Evolutionary conservation across 768 basidiomycete genomes (phyloP).

Genomic region (Galerina marginata): DNA sequence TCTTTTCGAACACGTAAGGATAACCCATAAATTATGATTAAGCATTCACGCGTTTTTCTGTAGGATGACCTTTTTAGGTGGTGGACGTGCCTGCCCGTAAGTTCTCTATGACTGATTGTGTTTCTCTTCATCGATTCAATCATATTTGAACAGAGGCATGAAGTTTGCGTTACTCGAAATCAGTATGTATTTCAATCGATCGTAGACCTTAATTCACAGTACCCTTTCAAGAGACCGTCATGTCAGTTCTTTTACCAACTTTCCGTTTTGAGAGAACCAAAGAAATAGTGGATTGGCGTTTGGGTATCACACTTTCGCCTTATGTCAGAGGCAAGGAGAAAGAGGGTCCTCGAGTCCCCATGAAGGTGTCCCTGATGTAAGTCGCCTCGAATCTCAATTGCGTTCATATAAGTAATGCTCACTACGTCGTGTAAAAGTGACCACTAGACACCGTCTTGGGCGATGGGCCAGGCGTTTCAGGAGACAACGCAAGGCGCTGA

Average conservation of each 20-base stretch:
- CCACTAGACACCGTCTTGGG: too few relatives aligned
- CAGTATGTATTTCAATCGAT: not conserved
- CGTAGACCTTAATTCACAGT: not conserved
- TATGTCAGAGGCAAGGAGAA: not conserved
- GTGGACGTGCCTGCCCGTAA: conserved; percentile 1
- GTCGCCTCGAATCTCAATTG: not conserved
- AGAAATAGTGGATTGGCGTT: not conserved
- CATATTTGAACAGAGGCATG: not conserved
- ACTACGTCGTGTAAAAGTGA: too few relatives aligned
- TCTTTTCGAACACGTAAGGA: not conserved
- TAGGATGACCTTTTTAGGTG: not conserved
- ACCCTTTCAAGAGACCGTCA: not conserved
- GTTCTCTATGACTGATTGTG: not conserved
- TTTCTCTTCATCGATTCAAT: too few relatives aligned
- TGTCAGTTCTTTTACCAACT: not conserved
- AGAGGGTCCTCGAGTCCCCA: not conserved
- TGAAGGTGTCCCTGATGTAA: not conserved
- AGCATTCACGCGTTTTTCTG: too few relatives aligned
- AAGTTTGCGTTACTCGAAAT: conserved; percentile 1
- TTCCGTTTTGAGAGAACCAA: not conserved
- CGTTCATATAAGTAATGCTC: too few relatives aligned
- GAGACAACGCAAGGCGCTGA: too few relatives aligned
- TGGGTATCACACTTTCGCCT: not conserved
- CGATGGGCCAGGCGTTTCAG: too few relatives aligned
- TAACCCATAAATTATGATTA: not conserved